Evolutionary conservation across 1,284 basidiomycete species (phyloP), one percentile per base, ranked within the genome.

Genomic region (Phlebopus sp.): DNA sequence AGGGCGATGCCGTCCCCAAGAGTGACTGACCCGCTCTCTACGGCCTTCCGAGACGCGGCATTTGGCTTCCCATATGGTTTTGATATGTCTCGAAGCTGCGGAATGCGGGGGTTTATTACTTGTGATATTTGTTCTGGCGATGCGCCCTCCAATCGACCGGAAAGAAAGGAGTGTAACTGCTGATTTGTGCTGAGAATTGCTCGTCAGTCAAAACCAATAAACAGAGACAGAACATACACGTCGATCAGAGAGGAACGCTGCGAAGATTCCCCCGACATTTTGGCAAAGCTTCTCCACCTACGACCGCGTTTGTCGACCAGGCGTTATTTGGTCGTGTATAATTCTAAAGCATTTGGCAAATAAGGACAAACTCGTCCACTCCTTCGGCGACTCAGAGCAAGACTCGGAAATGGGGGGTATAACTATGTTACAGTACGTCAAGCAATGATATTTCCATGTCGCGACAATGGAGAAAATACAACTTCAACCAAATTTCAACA

Each of bases 61-160:
- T 79, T 82, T 3, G 88, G 87, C 49, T 69, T 76, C 34, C 84
- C 84, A 59, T 86, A 90, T 2, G 85, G 81, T 4, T 75, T 68
- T 15, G 72, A 63, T 38, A 86, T 66, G 51, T 79, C 72, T 36
- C 72, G 71, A 44, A 90, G 76, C 54, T 79, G 76, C 0, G 70
- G 54, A 41, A 78, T 67, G 53, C 87, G 84, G 29, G 78, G 72
- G 14, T 70, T 66, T 46, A 91, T 70, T 57, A 78, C 77, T 50
- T 79, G 74, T 47, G 71, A 68, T 57, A 85, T 62, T 54, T 86
- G 80, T 29, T 81, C 75, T 29, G 73, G 62, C 7, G 76, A 73
- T 27, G 77, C 71, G 32, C 78, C 77, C 55, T 85, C 81, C 41
- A 77, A 70, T 44, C 75, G 74, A 42, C 81, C 81, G 5, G 74